Evolutionary conservation across 2,329 filamentous ascomycete genomes (phyloP).

Genomic region (Verticillium longisporum): DNA sequence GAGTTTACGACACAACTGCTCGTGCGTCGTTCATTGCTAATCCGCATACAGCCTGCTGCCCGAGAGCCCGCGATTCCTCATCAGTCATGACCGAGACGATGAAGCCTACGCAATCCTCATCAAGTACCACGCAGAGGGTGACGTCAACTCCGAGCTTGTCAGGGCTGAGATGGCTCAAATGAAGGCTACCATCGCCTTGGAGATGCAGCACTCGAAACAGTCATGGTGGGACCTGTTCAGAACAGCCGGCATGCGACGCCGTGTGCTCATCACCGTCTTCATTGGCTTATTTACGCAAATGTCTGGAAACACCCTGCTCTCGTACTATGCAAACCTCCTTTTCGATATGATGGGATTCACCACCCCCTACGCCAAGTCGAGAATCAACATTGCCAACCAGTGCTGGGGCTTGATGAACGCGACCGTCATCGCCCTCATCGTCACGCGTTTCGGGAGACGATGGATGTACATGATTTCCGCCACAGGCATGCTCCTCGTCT

Average conservation of each 20-base stretch:
- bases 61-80: conserved; percentile 23
- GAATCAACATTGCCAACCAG: conserved; percentile 36
- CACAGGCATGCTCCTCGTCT: conserved; percentile 39
- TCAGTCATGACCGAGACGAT: conserved; percentile 19
- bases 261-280: conserved; percentile 38
- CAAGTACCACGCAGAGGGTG: conserved; percentile 44
- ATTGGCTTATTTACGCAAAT: conserved; percentile 47
- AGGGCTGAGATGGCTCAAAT: conserved; percentile 55
- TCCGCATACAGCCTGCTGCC: conserved; percentile 11
- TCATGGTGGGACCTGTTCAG: conserved; percentile 46
- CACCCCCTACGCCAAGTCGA: conserved; percentile 31
- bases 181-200: conserved; percentile 44
- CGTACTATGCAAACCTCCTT: conserved; percentile 39
- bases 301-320: conserved; percentile 41
- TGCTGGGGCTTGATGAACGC: conserved; percentile 38
- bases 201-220: conserved; percentile 39
- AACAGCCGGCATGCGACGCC: conserved; percentile 41
- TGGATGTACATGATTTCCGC: conserved; percentile 48
- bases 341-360: conserved; percentile 38
- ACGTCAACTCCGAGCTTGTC: conserved; percentile 41
- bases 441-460: conserved; percentile 38
- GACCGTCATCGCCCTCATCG: conserved; percentile 30
- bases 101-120: conserved; percentile 21
- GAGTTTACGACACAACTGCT: conserved; percentile 20
- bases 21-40: background rate